phyloP scores from a whole-genome alignment of 2,329 filamentous ascomycete genomes.

The Neofusicoccum kwambonambiense region DNA sequence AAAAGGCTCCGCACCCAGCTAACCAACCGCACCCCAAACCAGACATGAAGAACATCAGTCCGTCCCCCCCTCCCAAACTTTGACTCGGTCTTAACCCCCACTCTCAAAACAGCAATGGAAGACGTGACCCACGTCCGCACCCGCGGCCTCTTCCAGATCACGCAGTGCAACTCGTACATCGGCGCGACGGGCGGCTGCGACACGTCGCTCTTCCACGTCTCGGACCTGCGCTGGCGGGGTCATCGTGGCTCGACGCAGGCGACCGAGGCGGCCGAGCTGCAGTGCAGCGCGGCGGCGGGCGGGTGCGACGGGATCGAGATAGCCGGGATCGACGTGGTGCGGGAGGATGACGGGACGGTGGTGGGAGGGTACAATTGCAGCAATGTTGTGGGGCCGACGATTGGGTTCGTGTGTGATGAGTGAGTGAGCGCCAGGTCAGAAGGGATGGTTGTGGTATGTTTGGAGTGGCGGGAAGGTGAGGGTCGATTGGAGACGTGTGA shows the following conservation, averaged over 20 bases:
- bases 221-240: constrained; percentile 31
- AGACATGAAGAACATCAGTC: background rate
- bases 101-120: background rate
- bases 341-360: background rate
- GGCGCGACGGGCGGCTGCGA: constrained; percentile 40
- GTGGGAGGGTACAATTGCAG: background rate
- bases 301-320: background rate
- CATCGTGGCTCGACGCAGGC: constrained; percentile 29
- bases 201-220: constrained; percentile 41
- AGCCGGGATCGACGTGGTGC: background rate
- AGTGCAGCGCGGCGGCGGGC: background rate
- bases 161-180: constrained; percentile 42
- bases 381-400: background rate
- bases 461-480: too few relatives aligned
- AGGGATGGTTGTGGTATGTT: too few relatives aligned
- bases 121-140: background rate
- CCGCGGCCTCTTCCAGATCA: constrained; percentile 29
- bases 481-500: too few relatives aligned
- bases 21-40: background rate
- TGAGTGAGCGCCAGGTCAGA: background rate
- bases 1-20: too few relatives aligned
- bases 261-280: background rate
- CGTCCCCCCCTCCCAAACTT: background rate
- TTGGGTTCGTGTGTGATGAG: background rate
- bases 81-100: background rate